Evolutionary conservation across 108 stramenopile genomes (phyloP).

Genomic region (Pseudonitzschia multistriata): DNA sequence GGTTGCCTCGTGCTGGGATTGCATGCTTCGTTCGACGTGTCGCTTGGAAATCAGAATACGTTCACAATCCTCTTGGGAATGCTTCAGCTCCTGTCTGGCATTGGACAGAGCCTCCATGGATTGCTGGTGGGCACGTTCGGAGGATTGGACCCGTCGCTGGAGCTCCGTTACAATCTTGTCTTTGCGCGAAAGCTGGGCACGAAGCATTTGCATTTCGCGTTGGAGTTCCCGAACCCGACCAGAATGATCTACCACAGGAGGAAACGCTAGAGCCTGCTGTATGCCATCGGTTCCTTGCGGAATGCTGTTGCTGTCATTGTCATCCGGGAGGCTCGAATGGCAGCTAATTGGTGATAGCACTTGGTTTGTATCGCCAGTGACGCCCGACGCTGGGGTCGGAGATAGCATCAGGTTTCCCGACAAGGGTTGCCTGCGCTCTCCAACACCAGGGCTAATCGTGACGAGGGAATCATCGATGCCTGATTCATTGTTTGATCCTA

Average conservation of each 20-base stretch:
- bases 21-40: conserved; percentile 21
- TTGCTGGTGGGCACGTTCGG: conserved; percentile 36
- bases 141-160: conserved; percentile 38
- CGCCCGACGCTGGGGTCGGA: not conserved
- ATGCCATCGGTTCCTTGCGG: not conserved
- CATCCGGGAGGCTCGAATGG: not conserved
- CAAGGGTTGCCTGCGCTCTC: not conserved
- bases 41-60: conserved; percentile 17
- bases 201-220: conserved; percentile 33
- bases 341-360: not conserved
- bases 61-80: conserved; percentile 14
- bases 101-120: conserved; percentile 31
- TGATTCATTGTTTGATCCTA: not conserved
- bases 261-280: not conserved
- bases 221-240: conserved; percentile 17
- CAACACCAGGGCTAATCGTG: not conserved
- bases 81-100: conserved; percentile 34
- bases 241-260: not conserved
- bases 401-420: not conserved
- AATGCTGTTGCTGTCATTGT: not conserved
- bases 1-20: conserved; percentile 15
- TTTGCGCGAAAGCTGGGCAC: conserved; percentile 34
- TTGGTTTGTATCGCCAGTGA: not conserved
- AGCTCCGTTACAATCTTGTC: conserved; percentile 44
- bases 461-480: not conserved